A percentile compares a stretch with the other conserved stretches of the same genome.
Evolutionary conservation across 2,329 filamentous ascomycete species (phyloP).

Genomic region (Xylaria multiplex): DNA sequence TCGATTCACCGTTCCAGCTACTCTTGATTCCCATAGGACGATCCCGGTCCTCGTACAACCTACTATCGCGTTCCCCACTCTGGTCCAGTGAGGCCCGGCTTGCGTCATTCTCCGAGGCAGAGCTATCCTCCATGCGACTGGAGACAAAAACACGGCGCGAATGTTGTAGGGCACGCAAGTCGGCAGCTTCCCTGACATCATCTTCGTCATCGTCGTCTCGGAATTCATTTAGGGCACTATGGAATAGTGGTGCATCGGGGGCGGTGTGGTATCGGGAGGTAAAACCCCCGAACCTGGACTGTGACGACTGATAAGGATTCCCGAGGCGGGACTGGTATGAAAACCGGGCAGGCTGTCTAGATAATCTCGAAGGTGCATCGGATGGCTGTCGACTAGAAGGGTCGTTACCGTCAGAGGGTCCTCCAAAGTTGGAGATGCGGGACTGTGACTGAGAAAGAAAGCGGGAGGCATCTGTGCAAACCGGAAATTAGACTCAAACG

Average conservation of each 20-base stretch:
- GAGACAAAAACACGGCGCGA: slow-evolving; percentile 89
- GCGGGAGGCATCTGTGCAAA: slow-evolving; percentile 82
- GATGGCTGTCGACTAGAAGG: slow-evolving; percentile 49
- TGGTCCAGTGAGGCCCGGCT: slow-evolving; percentile 66
- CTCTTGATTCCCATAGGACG: slow-evolving; percentile 67
- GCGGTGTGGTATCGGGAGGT: slow-evolving; percentile 76
- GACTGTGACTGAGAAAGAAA: slow-evolving; percentile 98
- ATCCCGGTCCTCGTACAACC: slow-evolving; percentile 58
- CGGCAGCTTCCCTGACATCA: slow-evolving; percentile 91
- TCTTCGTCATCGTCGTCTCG: slow-evolving; percentile 95
- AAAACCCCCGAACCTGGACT: slow-evolving; percentile 86
- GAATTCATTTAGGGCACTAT: slow-evolving; percentile 89
- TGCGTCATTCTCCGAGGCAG: slow-evolving; percentile 80
- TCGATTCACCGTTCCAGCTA: slow-evolving; percentile 70
- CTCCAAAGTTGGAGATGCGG: slow-evolving; percentile 75
- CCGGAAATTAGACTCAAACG: slow-evolving; percentile 35
- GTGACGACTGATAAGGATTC: slow-evolving; percentile 81
- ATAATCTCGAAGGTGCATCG: slow-evolving; percentile 45
- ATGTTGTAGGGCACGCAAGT: slow-evolving; percentile 89
- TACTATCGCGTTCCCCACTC: slow-evolving; percentile 61
- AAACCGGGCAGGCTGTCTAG: slow-evolving; percentile 46
- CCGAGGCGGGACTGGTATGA: slow-evolving; percentile 54
- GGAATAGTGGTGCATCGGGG: slow-evolving; percentile 91
- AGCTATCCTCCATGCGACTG: slow-evolving; percentile 84
- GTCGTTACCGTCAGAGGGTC: slow-evolving; percentile 65